These are phyloP conservation scores for Cucumis sativus DNA, from an alignment of 306 rosid species.

Conservation along the genomic window DNA sequence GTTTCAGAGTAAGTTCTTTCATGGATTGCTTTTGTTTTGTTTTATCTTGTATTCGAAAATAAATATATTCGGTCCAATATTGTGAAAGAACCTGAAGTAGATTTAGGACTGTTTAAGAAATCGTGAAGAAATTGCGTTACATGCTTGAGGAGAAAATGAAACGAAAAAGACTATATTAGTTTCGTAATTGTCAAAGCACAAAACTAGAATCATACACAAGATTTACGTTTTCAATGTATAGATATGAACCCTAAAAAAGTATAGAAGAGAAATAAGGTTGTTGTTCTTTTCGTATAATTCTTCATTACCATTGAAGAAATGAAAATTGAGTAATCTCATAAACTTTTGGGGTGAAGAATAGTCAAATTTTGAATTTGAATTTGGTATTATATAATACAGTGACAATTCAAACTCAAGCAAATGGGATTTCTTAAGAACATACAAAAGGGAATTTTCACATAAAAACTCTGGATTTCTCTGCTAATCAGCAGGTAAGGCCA, in stretches of 20 bases:
- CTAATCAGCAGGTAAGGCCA: not conserved
- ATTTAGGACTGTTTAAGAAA: not conserved
- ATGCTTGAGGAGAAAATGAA: not conserved
- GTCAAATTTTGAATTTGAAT: not conserved
- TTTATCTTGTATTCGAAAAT: not conserved
- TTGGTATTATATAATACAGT: not conserved
- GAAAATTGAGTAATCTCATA: not conserved
- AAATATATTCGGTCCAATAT: not conserved
- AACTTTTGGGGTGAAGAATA: not conserved
- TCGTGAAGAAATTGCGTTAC: not conserved
- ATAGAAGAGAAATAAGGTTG: not conserved
- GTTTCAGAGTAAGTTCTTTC: conserved; percentile 24
- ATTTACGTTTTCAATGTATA: not conserved
- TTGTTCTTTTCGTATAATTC: too few relatives aligned
- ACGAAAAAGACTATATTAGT: not conserved
- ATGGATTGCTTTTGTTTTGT: not conserved
- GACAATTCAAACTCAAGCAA: not conserved
- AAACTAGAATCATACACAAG: not conserved
- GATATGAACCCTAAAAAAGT: not conserved
- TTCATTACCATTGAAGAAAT: not conserved
- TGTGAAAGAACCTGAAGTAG: not conserved
- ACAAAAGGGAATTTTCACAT: not conserved
- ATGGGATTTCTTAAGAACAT: not conserved
- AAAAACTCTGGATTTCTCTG: not conserved
- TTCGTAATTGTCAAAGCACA: not conserved